Base-by-base conservation (phyloP, 768 basidiomycete genomes). In the Rhodotorula diobovata region DNA sequence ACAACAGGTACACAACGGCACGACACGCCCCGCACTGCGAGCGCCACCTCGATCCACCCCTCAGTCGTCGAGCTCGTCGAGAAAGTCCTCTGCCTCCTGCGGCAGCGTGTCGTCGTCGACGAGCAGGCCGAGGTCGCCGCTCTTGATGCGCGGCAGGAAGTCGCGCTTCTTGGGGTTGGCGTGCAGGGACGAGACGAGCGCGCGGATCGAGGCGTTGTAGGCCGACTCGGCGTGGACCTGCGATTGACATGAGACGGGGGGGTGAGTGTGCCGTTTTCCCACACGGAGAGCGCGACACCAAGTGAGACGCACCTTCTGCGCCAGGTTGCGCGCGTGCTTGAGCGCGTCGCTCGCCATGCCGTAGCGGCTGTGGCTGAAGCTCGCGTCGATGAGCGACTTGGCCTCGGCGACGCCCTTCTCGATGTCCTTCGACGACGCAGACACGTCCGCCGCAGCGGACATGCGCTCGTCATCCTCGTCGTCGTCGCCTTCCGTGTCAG, bases 261-360 rank as follows among this genome's bases (percentile, higher is more conserved):
- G 1, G 30, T n/a, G n/a, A 35, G 48, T 32, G 5, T 9, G 32
- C 32, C 8, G 8, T 34, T 9, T 10, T 9, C 34, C 32, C 11
- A 7, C 11, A 12, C 21, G 18, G 34, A 32, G 48, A 50, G 41
- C 46, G 46, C 9, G 46, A 21, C 20, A 46, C 15, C 45, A 18
- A 41, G 57, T 32, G 11, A 54, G 8, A 78, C 85, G 60, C 69
- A 88, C 89, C 81, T 84, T 84, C 73, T 90, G 79, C 35, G 87
- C 89, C 8, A 85, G 85, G 63, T 85, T 83, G 77, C 93, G 84
- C 81, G 95, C 80, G 51, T 79, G 83, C 72, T 81, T 80, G 84
- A 95, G 82, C 79, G 90, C 93, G 51, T 88, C 86, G 37, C 91
- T 58, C 82, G 93, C 84, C 79, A 92, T 89, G 25, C 83, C 82